Percentiles rank a stretch among this genome's conserved stretches.
Evolutionary conservation across 2,329 filamentous ascomycete species (phyloP).

Genomic region (Diaporthe longicolla): DNA sequence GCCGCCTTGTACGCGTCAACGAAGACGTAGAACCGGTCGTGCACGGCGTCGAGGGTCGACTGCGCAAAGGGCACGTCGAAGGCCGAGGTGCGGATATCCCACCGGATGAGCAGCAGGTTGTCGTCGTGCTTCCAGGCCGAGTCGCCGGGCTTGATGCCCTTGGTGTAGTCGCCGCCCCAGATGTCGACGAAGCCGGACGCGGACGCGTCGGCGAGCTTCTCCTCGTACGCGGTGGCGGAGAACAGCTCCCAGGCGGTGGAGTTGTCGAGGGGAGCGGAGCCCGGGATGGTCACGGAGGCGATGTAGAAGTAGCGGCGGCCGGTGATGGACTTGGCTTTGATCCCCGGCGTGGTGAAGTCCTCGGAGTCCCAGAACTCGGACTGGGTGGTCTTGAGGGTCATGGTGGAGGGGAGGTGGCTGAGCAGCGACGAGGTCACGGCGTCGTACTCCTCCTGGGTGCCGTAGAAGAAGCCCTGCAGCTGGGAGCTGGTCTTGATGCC

Average conservation of each 20-base stretch:
- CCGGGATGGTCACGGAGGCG: constrained; percentile 30
- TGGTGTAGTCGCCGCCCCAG: constrained; percentile 34
- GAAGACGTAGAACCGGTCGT: constrained; percentile 23
- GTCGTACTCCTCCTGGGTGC: constrained; percentile 13
- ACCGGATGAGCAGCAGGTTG: constrained; percentile 37
- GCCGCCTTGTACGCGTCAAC: constrained; percentile 28
- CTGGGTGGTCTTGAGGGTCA: constrained; percentile 16
- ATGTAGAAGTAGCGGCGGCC: constrained; percentile 37
- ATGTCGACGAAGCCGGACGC: constrained; percentile 34
- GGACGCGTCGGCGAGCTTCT: constrained; percentile 13
- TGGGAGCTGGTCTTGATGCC: constrained; percentile 13
- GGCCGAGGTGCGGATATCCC: constrained; percentile 28
- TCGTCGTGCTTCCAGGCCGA: constrained; percentile 39
- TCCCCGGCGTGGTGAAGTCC: constrained; percentile 14
- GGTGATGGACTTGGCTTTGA: constrained; percentile 16
- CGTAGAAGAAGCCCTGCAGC: constrained; percentile 37
- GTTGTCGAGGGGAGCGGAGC: constrained; percentile 30
- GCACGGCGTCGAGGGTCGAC: constrained; percentile 26
- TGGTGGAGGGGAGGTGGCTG: neutral
- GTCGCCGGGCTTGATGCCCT: constrained; percentile 1
- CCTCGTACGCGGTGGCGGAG: constrained; percentile 31
- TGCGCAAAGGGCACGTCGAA: constrained; percentile 25
- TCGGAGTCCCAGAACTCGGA: constrained; percentile 33
- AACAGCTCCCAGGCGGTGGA: constrained; percentile 34
- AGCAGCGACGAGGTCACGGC: constrained; percentile 7